These are phyloP conservation scores for Stentor roeselii DNA, from an alignment of 73 alveolate genomes.

Conservation along the genomic window DNA sequence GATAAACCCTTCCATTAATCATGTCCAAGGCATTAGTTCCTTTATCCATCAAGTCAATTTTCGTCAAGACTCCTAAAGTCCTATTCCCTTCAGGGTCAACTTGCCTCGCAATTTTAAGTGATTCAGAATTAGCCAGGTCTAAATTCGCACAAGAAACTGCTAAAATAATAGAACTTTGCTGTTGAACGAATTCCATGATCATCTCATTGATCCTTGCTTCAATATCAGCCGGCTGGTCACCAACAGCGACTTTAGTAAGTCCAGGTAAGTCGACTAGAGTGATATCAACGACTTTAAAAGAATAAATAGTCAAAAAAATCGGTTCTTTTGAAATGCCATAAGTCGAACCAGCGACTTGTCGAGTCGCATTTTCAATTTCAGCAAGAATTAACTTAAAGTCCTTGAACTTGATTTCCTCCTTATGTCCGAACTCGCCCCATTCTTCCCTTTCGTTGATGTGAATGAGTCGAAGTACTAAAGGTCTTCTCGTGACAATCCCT, in stretches of 20 bases:
- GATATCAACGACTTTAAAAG: slow-evolving; percentile 87
- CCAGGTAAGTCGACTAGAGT: slow-evolving; percentile 98
- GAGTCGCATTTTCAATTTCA: slow-evolving; percentile 78
- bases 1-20: slow-evolving; percentile 83
- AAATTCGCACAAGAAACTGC: slow-evolving; percentile 93
- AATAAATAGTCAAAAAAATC: slow-evolving; percentile 67
- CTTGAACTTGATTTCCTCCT: slow-evolving; percentile 52
- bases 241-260: slow-evolving; percentile 85
- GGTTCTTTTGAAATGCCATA: slow-evolving; percentile 75
- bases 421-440: slow-evolving; percentile 70
- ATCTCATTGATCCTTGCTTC: slow-evolving; percentile 72
- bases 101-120: slow-evolving; percentile 87
- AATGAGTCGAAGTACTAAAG: slow-evolving; percentile 74
- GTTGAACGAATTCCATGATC: slow-evolving; percentile 67
- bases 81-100: slow-evolving; percentile 90
- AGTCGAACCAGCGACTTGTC: slow-evolving; percentile 64
- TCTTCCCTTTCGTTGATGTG: slow-evolving; percentile 29
- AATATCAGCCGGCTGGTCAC: slow-evolving; percentile 90
- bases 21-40: slow-evolving; percentile 87
- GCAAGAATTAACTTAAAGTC: slow-evolving; percentile 68
- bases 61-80: slow-evolving; percentile 89
- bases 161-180: slow-evolving; percentile 78
- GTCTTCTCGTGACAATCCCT: slow-evolving; percentile 98
- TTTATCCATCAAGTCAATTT: slow-evolving; percentile 89
- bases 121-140: slow-evolving; percentile 93